These are phyloP conservation scores for Marsdenia floribunda DNA, from an alignment of 257 asterid genomes.

Conservation along the genomic window DNA sequence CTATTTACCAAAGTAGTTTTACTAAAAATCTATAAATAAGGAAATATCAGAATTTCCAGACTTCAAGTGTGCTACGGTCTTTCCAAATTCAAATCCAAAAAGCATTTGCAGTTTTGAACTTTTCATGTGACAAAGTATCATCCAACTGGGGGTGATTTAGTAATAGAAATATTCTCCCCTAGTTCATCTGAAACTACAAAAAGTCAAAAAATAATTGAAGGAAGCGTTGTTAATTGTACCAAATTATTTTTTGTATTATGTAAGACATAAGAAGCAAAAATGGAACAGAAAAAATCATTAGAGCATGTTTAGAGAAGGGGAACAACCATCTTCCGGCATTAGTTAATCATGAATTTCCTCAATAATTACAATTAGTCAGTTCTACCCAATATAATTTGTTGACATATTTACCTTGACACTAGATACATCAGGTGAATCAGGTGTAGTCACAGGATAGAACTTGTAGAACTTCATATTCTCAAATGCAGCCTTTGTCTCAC, in stretches of 20 bases:
- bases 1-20: neutral
- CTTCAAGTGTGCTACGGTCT: neutral
- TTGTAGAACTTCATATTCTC: slow-evolving; percentile 65
- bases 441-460: slow-evolving; percentile 73
- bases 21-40: neutral
- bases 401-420: slow-evolving; percentile 54
- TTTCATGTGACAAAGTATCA: neutral
- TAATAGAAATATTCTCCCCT: neutral
- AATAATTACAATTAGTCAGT: neutral
- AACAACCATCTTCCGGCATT: neutral
- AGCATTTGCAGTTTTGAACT: neutral
- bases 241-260: neutral
- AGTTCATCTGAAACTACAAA: neutral
- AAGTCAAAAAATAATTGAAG: neutral
- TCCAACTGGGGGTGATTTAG: no score
- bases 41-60: neutral
- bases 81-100: neutral
- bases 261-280: neutral
- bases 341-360: neutral
- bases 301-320: neutral
- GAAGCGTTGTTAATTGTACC: neutral
- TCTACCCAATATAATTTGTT: neutral
- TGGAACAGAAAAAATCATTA: neutral
- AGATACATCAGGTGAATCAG: slow-evolving; percentile 82
- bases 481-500: slow-evolving; percentile 58